phyloP scores from a whole-genome alignment of 2,329 filamentous ascomycete genomes.

The Xylaria digitata region DNA sequence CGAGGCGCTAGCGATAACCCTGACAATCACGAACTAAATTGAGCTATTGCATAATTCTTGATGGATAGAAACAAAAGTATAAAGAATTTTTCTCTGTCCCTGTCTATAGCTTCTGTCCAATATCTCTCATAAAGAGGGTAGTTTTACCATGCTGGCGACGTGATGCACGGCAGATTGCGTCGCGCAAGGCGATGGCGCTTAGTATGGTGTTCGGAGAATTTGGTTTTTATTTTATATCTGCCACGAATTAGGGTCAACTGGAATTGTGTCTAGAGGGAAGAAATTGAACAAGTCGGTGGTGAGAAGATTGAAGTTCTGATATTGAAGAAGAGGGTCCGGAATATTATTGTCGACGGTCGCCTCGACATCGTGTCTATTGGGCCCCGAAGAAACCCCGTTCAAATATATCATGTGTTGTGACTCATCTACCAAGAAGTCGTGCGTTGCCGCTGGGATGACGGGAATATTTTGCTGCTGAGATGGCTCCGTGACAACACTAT shows the following conservation, averaged over 20 bases:
- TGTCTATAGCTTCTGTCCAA: too few species aligned
- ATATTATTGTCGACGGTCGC: neutral
- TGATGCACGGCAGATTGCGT: neutral
- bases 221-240: conserved; percentile 3
- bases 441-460: conserved; percentile 7
- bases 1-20: too few species aligned
- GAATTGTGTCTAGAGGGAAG: conserved; percentile 18
- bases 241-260: conserved; percentile 13
- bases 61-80: too few species aligned
- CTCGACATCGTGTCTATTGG: neutral
- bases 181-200: too few species aligned
- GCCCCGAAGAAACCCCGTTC: conserved; percentile 11
- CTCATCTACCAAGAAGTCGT: conserved; percentile 26
- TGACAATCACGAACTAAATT: too few species aligned
- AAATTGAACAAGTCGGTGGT: conserved; percentile 28
- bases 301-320: conserved; percentile 19
- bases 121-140: too few species aligned
- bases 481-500: neutral
- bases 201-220: neutral
- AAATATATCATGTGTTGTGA: conserved; percentile 27
- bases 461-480: conserved; percentile 3
- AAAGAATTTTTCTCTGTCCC: too few species aligned
- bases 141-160: neutral
- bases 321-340: conserved; percentile 9
- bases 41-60: too few species aligned